Evolutionary conservation across 2,329 filamentous ascomycete genomes (phyloP).

Genomic region (Colletotrichum orchidophilum): DNA sequence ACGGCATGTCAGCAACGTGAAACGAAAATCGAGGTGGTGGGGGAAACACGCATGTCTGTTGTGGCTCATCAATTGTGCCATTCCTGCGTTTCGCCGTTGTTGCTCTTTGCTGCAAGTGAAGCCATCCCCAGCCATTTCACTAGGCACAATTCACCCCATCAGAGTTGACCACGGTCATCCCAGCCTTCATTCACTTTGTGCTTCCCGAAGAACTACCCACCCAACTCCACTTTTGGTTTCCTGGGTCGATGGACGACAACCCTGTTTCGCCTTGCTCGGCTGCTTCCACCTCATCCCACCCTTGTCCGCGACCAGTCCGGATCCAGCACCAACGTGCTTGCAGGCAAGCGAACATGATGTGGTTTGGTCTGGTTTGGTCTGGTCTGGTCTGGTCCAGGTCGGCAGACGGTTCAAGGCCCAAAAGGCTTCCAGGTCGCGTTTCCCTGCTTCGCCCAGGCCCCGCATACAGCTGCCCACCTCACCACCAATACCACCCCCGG

Average conservation of each 20-base stretch:
- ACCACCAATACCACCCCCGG: not conserved
- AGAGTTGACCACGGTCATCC: not conserved
- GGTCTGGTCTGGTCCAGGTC: not conserved
- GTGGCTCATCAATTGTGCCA: not conserved
- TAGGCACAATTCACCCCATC: constrained; percentile 10
- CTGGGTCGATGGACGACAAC: not conserved
- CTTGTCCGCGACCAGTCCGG: not conserved
- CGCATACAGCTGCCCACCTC: constrained; percentile 19
- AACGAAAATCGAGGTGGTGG: constrained; percentile 16
- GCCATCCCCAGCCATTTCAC: constrained; percentile 30
- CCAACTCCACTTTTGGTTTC: not conserved
- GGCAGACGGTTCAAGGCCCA: not conserved
- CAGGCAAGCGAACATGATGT: not conserved
- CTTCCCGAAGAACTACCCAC: not conserved
- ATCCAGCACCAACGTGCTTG: not conserved
- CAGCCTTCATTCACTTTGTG: constrained; percentile 21
- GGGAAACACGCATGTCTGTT: not conserved
- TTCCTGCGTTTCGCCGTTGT: not conserved
- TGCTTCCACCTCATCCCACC: not conserved
- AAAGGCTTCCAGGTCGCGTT: not conserved
- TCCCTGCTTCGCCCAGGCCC: constrained; percentile 27
- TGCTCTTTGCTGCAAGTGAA: constrained; percentile 9
- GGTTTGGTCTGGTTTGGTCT: not conserved
- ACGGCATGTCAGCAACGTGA: constrained; percentile 12
- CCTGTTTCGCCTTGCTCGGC: not conserved